These are phyloP conservation scores for Phyllosticta citrichinensis DNA, from an alignment of 2,329 filamentous ascomycete genomes.

Conservation along the genomic window DNA sequence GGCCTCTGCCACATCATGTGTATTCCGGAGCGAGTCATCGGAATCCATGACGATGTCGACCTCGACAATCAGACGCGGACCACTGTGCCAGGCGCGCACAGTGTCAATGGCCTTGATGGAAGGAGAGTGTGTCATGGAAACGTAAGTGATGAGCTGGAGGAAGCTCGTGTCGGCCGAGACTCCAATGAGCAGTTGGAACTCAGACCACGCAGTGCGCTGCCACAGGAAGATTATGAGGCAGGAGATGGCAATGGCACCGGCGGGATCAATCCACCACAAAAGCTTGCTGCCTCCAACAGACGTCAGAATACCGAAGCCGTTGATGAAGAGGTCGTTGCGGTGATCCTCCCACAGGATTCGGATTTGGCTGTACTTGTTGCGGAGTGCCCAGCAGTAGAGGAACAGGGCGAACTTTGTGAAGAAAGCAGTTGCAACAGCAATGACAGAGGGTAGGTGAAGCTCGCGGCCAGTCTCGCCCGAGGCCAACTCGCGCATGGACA, in stretches of 20 bases:
- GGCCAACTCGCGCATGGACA: constrained; percentile 64
- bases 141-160: constrained; percentile 91
- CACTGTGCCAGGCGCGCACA: constrained; percentile 85
- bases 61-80: constrained; percentile 82
- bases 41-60: constrained; percentile 93
- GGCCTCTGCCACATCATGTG: constrained; percentile 89
- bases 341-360: constrained; percentile 94
- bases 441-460: constrained; percentile 74
- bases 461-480: constrained; percentile 36
- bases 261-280: constrained; percentile 88
- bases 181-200: constrained; percentile 87
- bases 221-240: constrained; percentile 69
- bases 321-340: constrained; percentile 94
- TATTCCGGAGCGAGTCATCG: constrained; percentile 58
- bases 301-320: constrained; percentile 83
- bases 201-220: constrained; percentile 73
- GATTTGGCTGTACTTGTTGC: constrained; percentile 85
- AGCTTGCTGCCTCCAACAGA: constrained; percentile 86
- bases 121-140: constrained; percentile 74
- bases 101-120: constrained; percentile 82
- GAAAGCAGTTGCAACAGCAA: constrained; percentile 79
- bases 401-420: constrained; percentile 74
- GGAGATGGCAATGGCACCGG: constrained; percentile 78
- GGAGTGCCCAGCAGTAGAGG: constrained; percentile 82
- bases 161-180: constrained; percentile 76